A percentile compares a stretch with the other conserved stretches of the same genome.
Conservation (phyloP, 2,329 filamentous ascomycete species). For the Curvularia eragrostidis region DNA sequence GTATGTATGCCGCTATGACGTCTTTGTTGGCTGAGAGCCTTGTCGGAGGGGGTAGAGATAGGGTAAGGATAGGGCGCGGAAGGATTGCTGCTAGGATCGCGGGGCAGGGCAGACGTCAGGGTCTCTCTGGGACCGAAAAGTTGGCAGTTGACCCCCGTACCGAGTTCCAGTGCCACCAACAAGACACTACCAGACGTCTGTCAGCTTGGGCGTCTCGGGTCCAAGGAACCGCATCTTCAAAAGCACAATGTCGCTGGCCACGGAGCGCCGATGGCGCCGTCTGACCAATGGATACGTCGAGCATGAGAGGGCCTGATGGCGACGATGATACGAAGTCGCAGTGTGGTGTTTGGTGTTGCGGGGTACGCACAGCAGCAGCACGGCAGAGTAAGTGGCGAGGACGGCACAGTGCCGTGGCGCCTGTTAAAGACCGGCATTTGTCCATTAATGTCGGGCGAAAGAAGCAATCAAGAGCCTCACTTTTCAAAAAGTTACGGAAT, state of each 20-base stretch:
- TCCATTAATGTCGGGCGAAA: not conserved
- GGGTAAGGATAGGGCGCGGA: conserved; percentile 2
- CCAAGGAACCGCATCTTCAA: not conserved
- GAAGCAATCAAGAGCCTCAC: conserved; percentile 10
- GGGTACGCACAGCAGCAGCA: conserved; percentile 6
- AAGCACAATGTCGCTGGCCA: not conserved
- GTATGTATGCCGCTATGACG: conserved; percentile 7
- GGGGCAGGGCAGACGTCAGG: conserved; percentile 20
- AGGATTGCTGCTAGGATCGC: conserved; percentile 6
- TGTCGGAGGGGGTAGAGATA: not conserved
- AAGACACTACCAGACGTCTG: not conserved
- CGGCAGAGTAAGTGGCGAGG: not conserved
- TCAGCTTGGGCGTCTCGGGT: not conserved
- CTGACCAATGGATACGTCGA: not conserved
- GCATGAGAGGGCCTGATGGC: not conserved
- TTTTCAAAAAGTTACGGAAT: not conserved
- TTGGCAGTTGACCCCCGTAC: not conserved
- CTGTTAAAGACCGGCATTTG: not conserved
- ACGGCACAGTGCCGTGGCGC: not conserved
- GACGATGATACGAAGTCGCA: not conserved
- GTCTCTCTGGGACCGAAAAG: conserved; percentile 2
- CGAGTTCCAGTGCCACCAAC: not conserved
- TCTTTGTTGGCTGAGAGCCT: conserved; percentile 3
- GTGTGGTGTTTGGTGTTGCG: conserved; percentile 12
- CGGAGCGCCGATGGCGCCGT: no score